A percentile compares a stretch with the other conserved stretches of the same genome.
Evolutionary conservation across 768 basidiomycete genomes (phyloP).

Genomic region (Suillus subluteus): DNA sequence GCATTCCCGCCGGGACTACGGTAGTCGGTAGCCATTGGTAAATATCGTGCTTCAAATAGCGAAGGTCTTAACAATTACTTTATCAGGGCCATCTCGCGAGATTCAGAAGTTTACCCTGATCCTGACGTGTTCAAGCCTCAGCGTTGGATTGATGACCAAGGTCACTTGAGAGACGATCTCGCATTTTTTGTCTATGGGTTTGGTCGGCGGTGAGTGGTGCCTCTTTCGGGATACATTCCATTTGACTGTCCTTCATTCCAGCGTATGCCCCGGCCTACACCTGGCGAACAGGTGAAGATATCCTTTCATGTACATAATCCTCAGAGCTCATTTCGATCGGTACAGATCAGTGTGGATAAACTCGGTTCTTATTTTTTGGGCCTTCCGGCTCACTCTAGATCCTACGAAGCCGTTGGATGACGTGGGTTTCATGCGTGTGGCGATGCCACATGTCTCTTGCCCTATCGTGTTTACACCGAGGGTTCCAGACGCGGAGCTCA

Average conservation of each 20-base stretch:
- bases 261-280: slow-evolving; percentile 29
- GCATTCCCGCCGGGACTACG: slow-evolving; percentile 26
- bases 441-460: not conserved
- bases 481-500: not conserved
- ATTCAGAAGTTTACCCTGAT: slow-evolving; percentile 8
- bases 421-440: not conserved
- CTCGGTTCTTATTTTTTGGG: slow-evolving; percentile 62
- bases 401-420: slow-evolving; percentile 54
- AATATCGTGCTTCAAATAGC: not conserved
- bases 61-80: not conserved
- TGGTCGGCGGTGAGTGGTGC: slow-evolving; percentile 34
- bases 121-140: slow-evolving; percentile 44
- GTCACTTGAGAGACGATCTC: slow-evolving; percentile 41
- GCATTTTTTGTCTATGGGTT: slow-evolving; percentile 53
- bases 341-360: slow-evolving; percentile 52
- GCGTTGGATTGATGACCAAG: slow-evolving; percentile 52
- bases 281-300: not conserved
- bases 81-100: slow-evolving; percentile 5
- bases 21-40: slow-evolving; percentile 27
- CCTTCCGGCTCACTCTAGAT: slow-evolving; percentile 55
- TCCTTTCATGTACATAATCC: not conserved
- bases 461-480: not conserved
- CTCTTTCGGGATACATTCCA: not conserved
- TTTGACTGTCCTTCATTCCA: not conserved
- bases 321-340: slow-evolving; percentile 34